phyloP scores from a whole-genome alignment of 2,329 filamentous ascomycete species.

The Pseudogymnoascus sp. region DNA sequence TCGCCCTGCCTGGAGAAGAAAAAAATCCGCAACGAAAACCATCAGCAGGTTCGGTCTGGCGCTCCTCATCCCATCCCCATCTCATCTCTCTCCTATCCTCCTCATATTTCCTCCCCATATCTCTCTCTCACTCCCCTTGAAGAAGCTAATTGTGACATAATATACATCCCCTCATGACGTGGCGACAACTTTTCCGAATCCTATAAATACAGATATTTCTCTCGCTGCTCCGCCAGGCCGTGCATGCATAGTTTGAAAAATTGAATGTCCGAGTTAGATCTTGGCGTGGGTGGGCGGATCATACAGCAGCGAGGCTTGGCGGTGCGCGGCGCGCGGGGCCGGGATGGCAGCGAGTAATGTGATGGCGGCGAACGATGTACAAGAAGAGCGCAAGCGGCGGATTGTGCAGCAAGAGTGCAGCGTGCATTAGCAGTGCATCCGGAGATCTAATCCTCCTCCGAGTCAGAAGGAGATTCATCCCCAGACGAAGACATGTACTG shows the following conservation, averaged over 20 bases:
- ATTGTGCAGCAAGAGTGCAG: neutral
- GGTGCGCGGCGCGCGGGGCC: neutral
- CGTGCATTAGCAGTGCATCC: neutral
- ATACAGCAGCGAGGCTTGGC: neutral
- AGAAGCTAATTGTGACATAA: slow-evolving; percentile 5
- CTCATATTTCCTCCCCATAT: neutral
- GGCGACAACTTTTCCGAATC: neutral
- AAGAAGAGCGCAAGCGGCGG: slow-evolving; percentile 2
- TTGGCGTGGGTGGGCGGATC: neutral
- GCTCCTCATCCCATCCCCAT: neutral
- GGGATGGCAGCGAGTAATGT: neutral
- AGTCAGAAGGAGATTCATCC: slow-evolving; percentile 44
- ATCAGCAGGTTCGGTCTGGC: neutral
- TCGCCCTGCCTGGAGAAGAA: neutral
- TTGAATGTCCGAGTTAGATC: neutral
- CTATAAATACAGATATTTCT: slow-evolving; percentile 3
- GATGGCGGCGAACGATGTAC: slow-evolving; percentile 1
- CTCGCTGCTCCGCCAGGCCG: neutral
- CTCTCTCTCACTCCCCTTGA: neutral
- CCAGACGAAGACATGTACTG: slow-evolving; percentile 41
- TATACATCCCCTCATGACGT: neutral
- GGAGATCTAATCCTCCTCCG: slow-evolving; percentile 38
- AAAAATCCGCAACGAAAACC: neutral
- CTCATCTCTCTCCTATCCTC: neutral
- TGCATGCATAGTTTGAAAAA: neutral